Conservation (phyloP, 2,329 filamentous ascomycete genomes). For the Diaporthe ampelina region DNA sequence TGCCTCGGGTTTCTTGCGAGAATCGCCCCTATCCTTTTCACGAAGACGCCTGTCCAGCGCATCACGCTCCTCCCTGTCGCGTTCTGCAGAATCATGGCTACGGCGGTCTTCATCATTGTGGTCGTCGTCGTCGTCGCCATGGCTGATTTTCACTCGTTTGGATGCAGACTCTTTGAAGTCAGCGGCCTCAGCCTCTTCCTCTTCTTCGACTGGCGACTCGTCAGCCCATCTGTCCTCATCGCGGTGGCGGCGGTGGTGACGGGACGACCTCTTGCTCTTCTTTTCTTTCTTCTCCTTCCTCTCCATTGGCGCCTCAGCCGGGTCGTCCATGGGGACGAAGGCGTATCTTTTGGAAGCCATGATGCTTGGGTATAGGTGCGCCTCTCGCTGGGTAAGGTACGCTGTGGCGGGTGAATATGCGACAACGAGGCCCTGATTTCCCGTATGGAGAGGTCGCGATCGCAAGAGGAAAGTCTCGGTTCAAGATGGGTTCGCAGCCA, state of each 20-base stretch:
- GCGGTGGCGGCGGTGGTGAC: slow-evolving; percentile 47
- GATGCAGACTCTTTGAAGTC: slow-evolving; percentile 78
- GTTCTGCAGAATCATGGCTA: slow-evolving; percentile 49
- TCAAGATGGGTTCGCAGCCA: background rate
- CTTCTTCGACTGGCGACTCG: slow-evolving; percentile 70
- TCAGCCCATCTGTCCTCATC: slow-evolving; percentile 81
- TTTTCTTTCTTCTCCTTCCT: slow-evolving; percentile 60
- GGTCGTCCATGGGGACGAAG: slow-evolving; percentile 76
- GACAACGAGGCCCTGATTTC: background rate
- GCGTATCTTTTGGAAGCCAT: slow-evolving; percentile 71
- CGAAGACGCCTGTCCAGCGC: slow-evolving; percentile 84
- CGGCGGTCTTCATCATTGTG: slow-evolving; percentile 46
- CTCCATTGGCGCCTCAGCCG: slow-evolving; percentile 60
- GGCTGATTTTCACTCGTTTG: slow-evolving; percentile 77
- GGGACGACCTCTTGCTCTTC: slow-evolving; percentile 55
- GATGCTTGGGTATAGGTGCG: background rate
- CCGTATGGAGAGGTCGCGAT: background rate
- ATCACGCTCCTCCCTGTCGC: slow-evolving; percentile 81
- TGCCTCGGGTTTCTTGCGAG: slow-evolving; percentile 67
- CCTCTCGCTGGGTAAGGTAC: background rate
- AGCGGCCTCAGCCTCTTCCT: slow-evolving; percentile 62
- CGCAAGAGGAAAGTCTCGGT: background rate
- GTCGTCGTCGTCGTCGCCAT: slow-evolving; percentile 63
- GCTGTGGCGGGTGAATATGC: background rate
- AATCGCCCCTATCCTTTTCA: slow-evolving; percentile 76